These are phyloP conservation scores for Warburgia ugandensis DNA, from an alignment of 164 flowering plant genomes.

Conservation along the genomic window DNA sequence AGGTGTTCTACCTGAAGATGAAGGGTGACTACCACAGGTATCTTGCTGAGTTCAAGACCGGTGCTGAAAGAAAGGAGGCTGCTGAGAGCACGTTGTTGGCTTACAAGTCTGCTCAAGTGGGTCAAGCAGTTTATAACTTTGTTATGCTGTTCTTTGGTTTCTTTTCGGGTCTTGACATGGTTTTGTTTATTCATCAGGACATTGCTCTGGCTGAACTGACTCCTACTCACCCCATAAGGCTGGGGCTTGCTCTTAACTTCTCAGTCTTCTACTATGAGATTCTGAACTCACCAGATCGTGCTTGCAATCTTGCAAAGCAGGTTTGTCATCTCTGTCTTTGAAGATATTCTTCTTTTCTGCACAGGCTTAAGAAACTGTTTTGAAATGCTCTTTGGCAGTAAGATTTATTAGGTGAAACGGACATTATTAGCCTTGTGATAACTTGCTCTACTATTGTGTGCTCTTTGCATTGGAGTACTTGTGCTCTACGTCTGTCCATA, in stretches of 20 bases:
- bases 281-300: slow-evolving; percentile 15
- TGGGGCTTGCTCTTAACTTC: slow-evolving; percentile 17
- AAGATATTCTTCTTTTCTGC: too few relatives aligned
- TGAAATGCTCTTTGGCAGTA: too few relatives aligned
- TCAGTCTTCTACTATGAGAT: slow-evolving; percentile 15
- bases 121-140: not conserved
- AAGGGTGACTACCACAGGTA: too few relatives aligned
- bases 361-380: too few relatives aligned
- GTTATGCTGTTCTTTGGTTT: not conserved
- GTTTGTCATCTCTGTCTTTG: slow-evolving; percentile 1
- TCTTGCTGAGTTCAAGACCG: too few relatives aligned
- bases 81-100: slow-evolving; percentile 16
- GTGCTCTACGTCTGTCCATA: too few relatives aligned
- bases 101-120: slow-evolving; percentile 15
- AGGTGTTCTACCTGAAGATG: slow-evolving; percentile 15
- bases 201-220: slow-evolving; percentile 14
- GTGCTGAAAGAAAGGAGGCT: slow-evolving; percentile 15
- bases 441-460: too few relatives aligned
- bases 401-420: too few relatives aligned
- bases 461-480: too few relatives aligned
- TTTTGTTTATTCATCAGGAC: slow-evolving; percentile 4
- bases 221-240: slow-evolving; percentile 16
- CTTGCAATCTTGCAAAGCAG: slow-evolving; percentile 15
- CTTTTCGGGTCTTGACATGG: not conserved
- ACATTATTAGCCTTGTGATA: too few relatives aligned